Evolutionary conservation across 257 asterid genomes (phyloP).

Genomic region (Thymus quinquecostatus): DNA sequence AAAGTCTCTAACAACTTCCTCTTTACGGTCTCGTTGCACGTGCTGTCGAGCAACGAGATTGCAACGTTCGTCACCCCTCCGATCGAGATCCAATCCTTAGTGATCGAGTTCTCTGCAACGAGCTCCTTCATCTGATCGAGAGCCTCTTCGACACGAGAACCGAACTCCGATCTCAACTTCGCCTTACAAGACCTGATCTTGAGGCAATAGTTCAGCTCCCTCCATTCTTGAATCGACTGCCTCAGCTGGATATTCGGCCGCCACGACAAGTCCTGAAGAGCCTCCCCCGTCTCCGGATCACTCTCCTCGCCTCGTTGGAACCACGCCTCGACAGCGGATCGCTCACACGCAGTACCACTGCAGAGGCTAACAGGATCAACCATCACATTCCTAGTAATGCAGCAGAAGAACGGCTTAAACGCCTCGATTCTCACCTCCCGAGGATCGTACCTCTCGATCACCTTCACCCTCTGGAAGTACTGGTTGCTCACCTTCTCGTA

Average conservation of each 20-base stretch:
- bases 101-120: constrained; percentile 45
- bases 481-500: constrained; percentile 52
- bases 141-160: constrained; percentile 40
- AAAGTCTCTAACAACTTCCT: constrained; percentile 39
- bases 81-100: constrained; percentile 66
- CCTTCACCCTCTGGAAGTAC: constrained; percentile 50
- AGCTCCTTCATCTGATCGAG: constrained; percentile 48
- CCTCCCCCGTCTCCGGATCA: constrained; percentile 63
- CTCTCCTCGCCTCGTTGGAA: constrained; percentile 45
- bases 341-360: constrained; percentile 67
- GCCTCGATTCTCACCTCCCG: constrained; percentile 55
- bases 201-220: constrained; percentile 63
- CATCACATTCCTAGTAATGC: constrained; percentile 53
- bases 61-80: constrained; percentile 49
- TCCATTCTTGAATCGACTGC: constrained; percentile 69
- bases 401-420: constrained; percentile 54
- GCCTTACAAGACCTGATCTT: constrained; percentile 57
- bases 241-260: constrained; percentile 58
- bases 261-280: constrained; percentile 49
- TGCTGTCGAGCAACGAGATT: constrained; percentile 37
- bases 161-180: constrained; percentile 37
- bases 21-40: constrained; percentile 19
- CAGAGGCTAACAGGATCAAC: constrained; percentile 68
- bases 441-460: constrained; percentile 46
- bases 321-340: constrained; percentile 55